Evolutionary conservation across 129 eudicot genomes (phyloP).

Genomic region (Kitagawia praeruptora): DNA sequence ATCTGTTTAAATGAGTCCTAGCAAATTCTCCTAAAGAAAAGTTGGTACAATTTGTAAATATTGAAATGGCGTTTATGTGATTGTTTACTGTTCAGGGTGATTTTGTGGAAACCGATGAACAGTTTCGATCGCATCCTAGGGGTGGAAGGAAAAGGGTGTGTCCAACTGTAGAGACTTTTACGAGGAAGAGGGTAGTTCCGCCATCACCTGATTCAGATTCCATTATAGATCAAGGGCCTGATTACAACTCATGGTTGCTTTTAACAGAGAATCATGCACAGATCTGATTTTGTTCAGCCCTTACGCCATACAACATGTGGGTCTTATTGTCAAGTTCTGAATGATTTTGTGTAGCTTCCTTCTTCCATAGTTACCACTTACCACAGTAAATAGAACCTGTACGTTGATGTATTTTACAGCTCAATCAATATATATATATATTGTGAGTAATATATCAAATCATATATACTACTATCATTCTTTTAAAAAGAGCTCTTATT

Average conservation of each 20-base stretch:
- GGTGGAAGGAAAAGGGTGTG: constrained; percentile 67
- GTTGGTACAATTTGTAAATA: not conserved
- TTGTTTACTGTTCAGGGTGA: constrained; percentile 54
- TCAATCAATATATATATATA: not conserved
- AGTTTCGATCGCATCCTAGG: constrained; percentile 49
- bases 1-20: not conserved
- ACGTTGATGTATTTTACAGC: not conserved
- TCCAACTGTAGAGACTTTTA: constrained; percentile 44
- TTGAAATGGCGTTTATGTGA: not conserved
- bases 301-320: not conserved
- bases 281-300: not conserved
- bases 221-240: constrained; percentile 21
- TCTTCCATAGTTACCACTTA: not conserved
- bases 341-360: not conserved
- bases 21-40: not conserved
- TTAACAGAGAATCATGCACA: constrained; percentile 18
- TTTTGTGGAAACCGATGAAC: constrained; percentile 62
- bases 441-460: no score
- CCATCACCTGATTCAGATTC: constrained; percentile 32
- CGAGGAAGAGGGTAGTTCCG: constrained; percentile 46
- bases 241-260: constrained; percentile 42
- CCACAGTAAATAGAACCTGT: not conserved
- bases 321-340: not conserved
- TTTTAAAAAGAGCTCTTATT: no score
- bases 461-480: no score